Percentiles rank a stretch among this genome's conserved stretches.
These are phyloP conservation scores for Scheffersomyces amazonensis DNA, from an alignment of 805 yeast species.

Conservation along the genomic window DNA sequence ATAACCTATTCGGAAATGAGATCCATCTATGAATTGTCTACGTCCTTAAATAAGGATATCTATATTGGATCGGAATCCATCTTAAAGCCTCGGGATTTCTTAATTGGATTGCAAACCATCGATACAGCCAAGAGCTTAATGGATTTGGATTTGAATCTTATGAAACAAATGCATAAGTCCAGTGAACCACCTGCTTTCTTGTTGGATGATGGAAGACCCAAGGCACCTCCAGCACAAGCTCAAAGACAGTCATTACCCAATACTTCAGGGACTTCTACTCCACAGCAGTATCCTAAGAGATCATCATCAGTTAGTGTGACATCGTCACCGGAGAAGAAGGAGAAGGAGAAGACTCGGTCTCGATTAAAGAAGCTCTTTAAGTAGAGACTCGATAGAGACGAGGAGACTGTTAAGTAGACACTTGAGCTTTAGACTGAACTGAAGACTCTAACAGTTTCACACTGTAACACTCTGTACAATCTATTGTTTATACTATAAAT, in stretches of 20 bases:
- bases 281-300: constrained; percentile 24
- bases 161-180: constrained; percentile 21
- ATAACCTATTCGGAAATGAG: constrained; percentile 79
- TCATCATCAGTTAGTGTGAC: background rate
- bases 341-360: constrained; percentile 39
- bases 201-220: constrained; percentile 28
- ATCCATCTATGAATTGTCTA: constrained; percentile 67
- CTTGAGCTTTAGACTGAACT: no score
- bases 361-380: constrained; percentile 47
- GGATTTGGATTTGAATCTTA: constrained; percentile 39
- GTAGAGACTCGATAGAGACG: constrained; percentile 6
- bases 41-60: constrained; percentile 63
- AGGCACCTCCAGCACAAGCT: constrained; percentile 7
- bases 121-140: constrained; percentile 37
- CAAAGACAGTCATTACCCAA: constrained; percentile 1
- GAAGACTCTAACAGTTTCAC: no score
- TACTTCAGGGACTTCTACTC: constrained; percentile 4
- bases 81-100: constrained; percentile 52
- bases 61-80: constrained; percentile 79
- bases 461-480: no score
- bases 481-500: no score
- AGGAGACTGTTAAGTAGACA: no score
- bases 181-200: constrained; percentile 43
- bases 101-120: constrained; percentile 40
- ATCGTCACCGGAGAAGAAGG: constrained; percentile 1